These are phyloP conservation scores for Barnettozyma botsteinii DNA, from an alignment of 805 yeast species.

Conservation along the genomic window DNA sequence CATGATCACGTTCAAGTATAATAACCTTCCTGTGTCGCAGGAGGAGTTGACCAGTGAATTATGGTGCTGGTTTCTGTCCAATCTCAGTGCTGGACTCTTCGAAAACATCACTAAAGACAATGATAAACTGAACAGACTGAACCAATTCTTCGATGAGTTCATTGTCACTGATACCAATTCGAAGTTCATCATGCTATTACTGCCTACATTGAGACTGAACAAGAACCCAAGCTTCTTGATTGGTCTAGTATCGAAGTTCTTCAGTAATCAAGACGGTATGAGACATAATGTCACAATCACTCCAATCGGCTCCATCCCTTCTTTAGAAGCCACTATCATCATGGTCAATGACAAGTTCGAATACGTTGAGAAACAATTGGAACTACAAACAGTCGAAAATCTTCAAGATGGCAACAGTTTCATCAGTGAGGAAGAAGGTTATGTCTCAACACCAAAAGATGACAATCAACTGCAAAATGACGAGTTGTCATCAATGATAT, in stretches of 20 bases:
- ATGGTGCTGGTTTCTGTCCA: conserved; percentile 34
- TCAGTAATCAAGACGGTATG: not conserved
- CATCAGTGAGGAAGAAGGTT: too few species aligned
- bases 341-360: conserved; percentile 2
- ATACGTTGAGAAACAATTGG: not conserved
- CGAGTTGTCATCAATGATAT: not conserved
- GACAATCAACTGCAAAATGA: too few species aligned
- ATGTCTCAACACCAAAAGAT: too few species aligned
- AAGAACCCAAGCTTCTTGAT: conserved; percentile 6
- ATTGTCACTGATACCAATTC: not conserved
- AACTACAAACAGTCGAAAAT: not conserved
- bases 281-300: conserved; percentile 7
- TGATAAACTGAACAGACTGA: conserved; percentile 24
- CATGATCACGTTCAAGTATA: conserved; percentile 10
- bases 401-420: too few species aligned
- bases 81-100: conserved; percentile 30
- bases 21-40: conserved; percentile 26
- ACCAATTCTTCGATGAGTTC: conserved; percentile 20
- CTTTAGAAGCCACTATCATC: conserved; percentile 6
- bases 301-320: conserved; percentile 5
- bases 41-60: conserved; percentile 30
- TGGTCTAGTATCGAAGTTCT: conserved; percentile 6
- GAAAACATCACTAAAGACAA: conserved; percentile 29
- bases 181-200: conserved; percentile 3
- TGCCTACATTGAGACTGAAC: conserved; percentile 3